Evolutionary conservation across 2,329 filamentous ascomycete genomes (phyloP).

Genomic region (Colletotrichum sp.): DNA sequence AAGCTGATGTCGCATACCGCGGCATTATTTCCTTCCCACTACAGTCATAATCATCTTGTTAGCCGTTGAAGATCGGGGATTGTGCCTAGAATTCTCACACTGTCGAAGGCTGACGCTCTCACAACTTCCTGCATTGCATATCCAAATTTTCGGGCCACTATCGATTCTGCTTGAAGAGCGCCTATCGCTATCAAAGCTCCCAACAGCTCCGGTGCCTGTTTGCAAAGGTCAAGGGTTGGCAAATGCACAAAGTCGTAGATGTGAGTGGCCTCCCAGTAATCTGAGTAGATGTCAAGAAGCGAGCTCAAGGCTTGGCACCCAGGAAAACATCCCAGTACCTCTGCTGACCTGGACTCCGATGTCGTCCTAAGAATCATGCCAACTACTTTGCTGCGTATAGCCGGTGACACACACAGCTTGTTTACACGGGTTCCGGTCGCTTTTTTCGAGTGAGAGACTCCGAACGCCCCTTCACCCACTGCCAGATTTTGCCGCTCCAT

Average conservation of each 20-base stretch:
- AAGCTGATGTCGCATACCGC: background rate
- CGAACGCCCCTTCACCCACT: background rate
- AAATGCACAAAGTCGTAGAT: background rate
- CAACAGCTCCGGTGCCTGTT: background rate
- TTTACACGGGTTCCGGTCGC: too few species aligned
- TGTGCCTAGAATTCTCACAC: background rate
- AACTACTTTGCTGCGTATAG: background rate
- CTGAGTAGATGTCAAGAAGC: background rate
- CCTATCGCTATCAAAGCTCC: background rate
- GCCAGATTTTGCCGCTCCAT: background rate
- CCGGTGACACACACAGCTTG: background rate
- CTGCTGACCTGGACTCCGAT: background rate
- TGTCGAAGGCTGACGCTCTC: background rate
- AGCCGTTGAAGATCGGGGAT: background rate
- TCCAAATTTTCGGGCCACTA: background rate
- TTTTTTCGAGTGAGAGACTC: background rate
- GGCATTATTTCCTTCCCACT: background rate
- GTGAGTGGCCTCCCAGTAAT: background rate
- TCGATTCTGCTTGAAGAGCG: background rate
- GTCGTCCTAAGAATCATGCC: background rate
- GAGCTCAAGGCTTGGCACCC: background rate
- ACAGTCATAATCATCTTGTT: background rate
- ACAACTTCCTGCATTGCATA: conserved; percentile 1
- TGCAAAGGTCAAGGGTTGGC: background rate
- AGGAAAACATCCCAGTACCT: background rate